phyloP scores from a whole-genome alignment of 192 early-diverging fungal species.

The Chytriomyces sp. region DNA sequence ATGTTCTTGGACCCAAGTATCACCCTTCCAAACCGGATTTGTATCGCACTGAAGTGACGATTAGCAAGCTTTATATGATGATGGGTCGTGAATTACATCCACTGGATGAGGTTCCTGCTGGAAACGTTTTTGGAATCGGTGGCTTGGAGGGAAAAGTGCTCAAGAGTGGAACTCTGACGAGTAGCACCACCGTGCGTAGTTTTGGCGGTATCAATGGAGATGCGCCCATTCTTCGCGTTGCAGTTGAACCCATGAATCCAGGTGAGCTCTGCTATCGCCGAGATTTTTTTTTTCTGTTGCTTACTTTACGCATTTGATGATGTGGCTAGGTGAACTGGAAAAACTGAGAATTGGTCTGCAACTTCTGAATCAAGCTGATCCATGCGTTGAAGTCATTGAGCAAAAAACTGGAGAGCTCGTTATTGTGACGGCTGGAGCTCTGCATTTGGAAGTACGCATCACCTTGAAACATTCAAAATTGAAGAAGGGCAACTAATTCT shows the following conservation, averaged over 20 bases:
- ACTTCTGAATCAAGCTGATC: slow-evolving; percentile 93
- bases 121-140: slow-evolving; percentile 95
- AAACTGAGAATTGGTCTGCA: slow-evolving; percentile 85
- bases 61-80: slow-evolving; percentile 86
- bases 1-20: slow-evolving; percentile 95
- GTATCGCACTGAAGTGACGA: slow-evolving; percentile 68
- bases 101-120: slow-evolving; percentile 85
- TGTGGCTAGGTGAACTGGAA: slow-evolving; percentile 70
- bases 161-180: slow-evolving; percentile 91
- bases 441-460: slow-evolving; percentile 82
- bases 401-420: slow-evolving; percentile 98
- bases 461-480: slow-evolving; percentile 11
- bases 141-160: slow-evolving; percentile 85
- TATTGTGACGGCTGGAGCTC: slow-evolving; percentile 93
- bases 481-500: slow-evolving; percentile 11
- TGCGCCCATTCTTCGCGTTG: slow-evolving; percentile 95
- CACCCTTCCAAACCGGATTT: slow-evolving; percentile 59
- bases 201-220: slow-evolving; percentile 71
- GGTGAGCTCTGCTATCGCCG: slow-evolving; percentile 42
- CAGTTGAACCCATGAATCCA: slow-evolving; percentile 90
- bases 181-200: slow-evolving; percentile 73
- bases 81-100: slow-evolving; percentile 95
- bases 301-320: slow-evolving; percentile 2
- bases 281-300: slow-evolving; percentile 1
- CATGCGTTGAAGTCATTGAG: slow-evolving; percentile 86